Base-by-base conservation (phyloP, 2,329 filamentous ascomycete genomes). In the Colletotrichum navitas region DNA sequence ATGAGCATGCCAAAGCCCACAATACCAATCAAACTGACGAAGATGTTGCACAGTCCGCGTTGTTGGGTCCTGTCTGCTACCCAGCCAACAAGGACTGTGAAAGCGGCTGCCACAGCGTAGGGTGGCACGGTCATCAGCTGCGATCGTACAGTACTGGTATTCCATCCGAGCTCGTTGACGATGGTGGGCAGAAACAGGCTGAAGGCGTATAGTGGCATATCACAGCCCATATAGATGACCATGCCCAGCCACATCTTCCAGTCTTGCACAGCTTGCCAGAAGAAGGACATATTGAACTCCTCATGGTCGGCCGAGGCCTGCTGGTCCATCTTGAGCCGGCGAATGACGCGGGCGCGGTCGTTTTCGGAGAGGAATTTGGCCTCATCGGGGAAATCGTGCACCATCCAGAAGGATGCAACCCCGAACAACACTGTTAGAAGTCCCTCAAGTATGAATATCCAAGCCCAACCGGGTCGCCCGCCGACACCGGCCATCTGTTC, bases 221-320 rank as follows among this genome's bases (percentile, higher is more conserved):
- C 88, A 49, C 86, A 87, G 1, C 93, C 93, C 91, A 94, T 94
- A 79, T 94, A 96, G 69, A 95, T 91, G 55, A 92, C 80, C 80
- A 93, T 92, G 16, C 89, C 92, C 1, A 87, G 83, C 81, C 90
- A 96, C 26, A 92, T 97, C 84, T 97, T 97, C 91, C 93, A 97
- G 78, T 97, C 94, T 69, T 87, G 91, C 24, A 95, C 76, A 8
- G 90, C 90, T 16, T 89, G 87, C 87, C 89, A 93, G 71, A 96
- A 86, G 78, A 94, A 94, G 4, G 84, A 82, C 83, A 89, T 90
- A 75, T 91, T 89, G 82, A 95, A 96, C 14, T 90, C 85, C 78
- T 97, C 94, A 74, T 93, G 89, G 73, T 90, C 86, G 1, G 92
- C 92, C n/a, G 89, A 92, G 12, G 89, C 86, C 79, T 97, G 94